Percentiles rank a stretch among this genome's conserved stretches.
These are phyloP conservation scores for Plasmodium vivax DNA, from an alignment of 169 alveolate species.

Conservation along the genomic window DNA sequence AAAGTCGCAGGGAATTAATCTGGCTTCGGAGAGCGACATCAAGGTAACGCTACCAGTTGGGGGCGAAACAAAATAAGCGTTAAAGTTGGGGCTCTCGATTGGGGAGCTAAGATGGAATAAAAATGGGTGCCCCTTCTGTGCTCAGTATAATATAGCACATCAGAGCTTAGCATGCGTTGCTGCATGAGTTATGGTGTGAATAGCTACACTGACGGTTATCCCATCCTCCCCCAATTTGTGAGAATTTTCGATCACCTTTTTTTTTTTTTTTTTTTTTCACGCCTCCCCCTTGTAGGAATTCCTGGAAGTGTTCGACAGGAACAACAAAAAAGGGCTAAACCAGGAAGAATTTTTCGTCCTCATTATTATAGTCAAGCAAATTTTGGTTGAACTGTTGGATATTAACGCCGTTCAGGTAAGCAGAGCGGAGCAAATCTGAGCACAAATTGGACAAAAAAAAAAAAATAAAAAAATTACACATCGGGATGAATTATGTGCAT, in stretches of 20 bases:
- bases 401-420: conserved; percentile 77
- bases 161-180: background rate
- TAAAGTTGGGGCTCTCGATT: background rate
- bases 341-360: conserved; percentile 80
- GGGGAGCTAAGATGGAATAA: background rate
- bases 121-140: background rate
- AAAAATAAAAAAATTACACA: conserved; percentile 7
- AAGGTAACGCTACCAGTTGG: conserved; percentile 35
- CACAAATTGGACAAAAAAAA: conserved; percentile 1
- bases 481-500: background rate
- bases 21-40: conserved; percentile 75
- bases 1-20: conserved; percentile 77
- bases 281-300: conserved; percentile 41
- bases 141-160: background rate
- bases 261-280: conserved; percentile 1
- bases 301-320: conserved; percentile 76
- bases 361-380: conserved; percentile 77
- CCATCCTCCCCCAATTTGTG: background rate
- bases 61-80: background rate
- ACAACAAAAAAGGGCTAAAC: conserved; percentile 77
- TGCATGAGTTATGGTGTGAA: background rate
- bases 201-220: background rate
- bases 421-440: background rate
- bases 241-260: background rate
- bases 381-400: conserved; percentile 79